Evolutionary conservation across 345 rosid species (phyloP), one percentile per base, ranked within the genome.

Genomic region (Brassica juncea): DNA sequence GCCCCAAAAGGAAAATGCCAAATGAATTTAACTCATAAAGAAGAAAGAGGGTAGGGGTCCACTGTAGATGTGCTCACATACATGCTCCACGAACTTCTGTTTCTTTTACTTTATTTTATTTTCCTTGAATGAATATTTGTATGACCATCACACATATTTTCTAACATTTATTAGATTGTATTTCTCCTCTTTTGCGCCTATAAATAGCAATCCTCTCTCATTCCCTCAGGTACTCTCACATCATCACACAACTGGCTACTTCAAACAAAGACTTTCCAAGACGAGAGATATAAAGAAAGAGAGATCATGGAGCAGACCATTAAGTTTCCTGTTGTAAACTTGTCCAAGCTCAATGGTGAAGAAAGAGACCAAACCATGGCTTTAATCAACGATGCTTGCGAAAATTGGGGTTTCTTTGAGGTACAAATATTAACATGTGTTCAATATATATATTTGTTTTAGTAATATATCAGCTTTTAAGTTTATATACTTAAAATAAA

Each of bases 331-430:
- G 85, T 91, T 8, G 93, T 92, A 72, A 83, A 85, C 90, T n/a
- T 90, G 84, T 90, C 80, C 80, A 89, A 86, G 67, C 79, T 91
- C 31, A 84, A 87, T 39, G 94, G 96, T 39, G 88, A 84, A 77
- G 92, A 86, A 82, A 87, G 92, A 81, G 78, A 79, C 34, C 82
- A 81, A 59, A 84, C 83, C 86, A 86, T 90, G 99, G 85, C 85
- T 75, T 80, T 87, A 81, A 93, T 95, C 85, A 83, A 90, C 25
- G 98, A 95, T 77, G 99, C 99, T 79, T 95, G 99, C 72, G 94
- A 95, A 75, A 95, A 91, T 78, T 95, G 99, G 99, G 99, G 98
- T 1, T 95, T 95, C 89, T 91, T 95, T 76, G 92, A 95, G 99
- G 99, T 95, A 70, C 31, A 70, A 8, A 12, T 11, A 49, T 21